phyloP scores from a whole-genome alignment of 148 eudicot genomes.

The Arctostaphylos glauca region DNA sequence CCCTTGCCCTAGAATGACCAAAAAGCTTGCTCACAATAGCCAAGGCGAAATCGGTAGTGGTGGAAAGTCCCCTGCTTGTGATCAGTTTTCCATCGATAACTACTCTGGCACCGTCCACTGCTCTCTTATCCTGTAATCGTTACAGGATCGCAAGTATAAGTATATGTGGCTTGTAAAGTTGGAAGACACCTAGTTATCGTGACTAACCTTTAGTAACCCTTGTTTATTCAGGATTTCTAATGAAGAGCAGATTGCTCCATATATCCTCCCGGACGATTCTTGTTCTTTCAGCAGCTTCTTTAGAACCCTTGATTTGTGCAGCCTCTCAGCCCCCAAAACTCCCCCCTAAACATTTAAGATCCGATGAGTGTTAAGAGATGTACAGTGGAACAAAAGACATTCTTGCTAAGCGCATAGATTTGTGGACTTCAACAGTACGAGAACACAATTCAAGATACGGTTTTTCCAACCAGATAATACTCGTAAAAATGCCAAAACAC shows the following conservation, averaged over 20 bases:
- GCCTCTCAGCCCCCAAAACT: constrained; percentile 43
- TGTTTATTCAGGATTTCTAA: constrained; percentile 55
- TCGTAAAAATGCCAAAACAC: not conserved
- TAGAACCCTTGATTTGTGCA: constrained; percentile 65
- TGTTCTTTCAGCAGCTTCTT: constrained; percentile 91
- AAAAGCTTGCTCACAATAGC: constrained; percentile 83
- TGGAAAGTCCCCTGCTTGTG: constrained; percentile 71
- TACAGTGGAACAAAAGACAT: not conserved
- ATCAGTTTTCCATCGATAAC: constrained; percentile 87
- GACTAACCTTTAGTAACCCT: constrained; percentile 73
- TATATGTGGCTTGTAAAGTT: not conserved
- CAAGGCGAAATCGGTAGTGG: constrained; percentile 62
- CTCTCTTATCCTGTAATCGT: constrained; percentile 56
- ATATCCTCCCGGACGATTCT: constrained; percentile 55
- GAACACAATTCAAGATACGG: not conserved
- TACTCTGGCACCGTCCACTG: constrained; percentile 48
- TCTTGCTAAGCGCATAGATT: not conserved
- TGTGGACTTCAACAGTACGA: too few relatives aligned
- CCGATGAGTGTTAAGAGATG: not conserved
- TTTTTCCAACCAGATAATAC: not conserved
- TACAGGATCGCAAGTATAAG: not conserved
- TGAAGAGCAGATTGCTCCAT: constrained; percentile 72
- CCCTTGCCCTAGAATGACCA: constrained; percentile 82
- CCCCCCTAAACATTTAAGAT: constrained; percentile 56
- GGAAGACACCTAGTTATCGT: not conserved